Conservation (phyloP, 768 basidiomycete species). For the Leccinum uliginosum region DNA sequence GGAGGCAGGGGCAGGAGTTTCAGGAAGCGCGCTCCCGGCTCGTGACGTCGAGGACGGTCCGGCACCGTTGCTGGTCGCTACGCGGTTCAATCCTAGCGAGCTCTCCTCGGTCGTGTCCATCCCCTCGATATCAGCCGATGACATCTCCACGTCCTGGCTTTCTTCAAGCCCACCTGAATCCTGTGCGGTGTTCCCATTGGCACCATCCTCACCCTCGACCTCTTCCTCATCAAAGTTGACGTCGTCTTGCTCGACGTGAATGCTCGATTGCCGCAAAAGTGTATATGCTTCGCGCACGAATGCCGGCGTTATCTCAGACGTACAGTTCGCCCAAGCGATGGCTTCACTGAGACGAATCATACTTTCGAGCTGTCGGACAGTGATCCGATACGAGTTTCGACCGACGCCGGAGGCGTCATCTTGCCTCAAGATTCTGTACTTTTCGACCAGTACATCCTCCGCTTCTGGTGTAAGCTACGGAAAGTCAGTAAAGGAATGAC, state of each 20-base stretch:
- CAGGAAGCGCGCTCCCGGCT: conserved; percentile 24
- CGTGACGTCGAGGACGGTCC: conserved; percentile 32
- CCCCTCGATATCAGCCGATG: conserved; percentile 54
- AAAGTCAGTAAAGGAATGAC: conserved; percentile 7
- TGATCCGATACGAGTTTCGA: conserved; percentile 93
- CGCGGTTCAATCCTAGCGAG: conserved; percentile 37
- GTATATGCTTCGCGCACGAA: no score
- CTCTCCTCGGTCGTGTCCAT: conserved; percentile 48
- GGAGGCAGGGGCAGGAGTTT: conserved; percentile 32
- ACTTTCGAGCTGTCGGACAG: conserved; percentile 95
- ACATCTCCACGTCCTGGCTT: conserved; percentile 63
- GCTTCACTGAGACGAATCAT: conserved; percentile 98
- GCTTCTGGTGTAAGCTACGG: conserved; percentile 86
- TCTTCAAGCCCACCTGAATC: conserved; percentile 39
- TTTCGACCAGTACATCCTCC: conserved; percentile 89
- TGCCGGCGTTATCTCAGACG: no score
- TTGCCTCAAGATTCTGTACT: conserved; percentile 86
- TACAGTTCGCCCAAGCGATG: no score
- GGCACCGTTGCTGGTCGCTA: conserved; percentile 31
- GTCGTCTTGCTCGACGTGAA: no score
- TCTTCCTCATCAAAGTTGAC: no score
- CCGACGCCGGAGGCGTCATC: conserved; percentile 88
- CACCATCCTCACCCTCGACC: conserved; percentile 43
- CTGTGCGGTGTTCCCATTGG: conserved; percentile 32
- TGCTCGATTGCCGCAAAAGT: no score